These are phyloP conservation scores for Globisporangium recalcitrans DNA, from an alignment of 352 stramenopile species.

Conservation along the genomic window DNA sequence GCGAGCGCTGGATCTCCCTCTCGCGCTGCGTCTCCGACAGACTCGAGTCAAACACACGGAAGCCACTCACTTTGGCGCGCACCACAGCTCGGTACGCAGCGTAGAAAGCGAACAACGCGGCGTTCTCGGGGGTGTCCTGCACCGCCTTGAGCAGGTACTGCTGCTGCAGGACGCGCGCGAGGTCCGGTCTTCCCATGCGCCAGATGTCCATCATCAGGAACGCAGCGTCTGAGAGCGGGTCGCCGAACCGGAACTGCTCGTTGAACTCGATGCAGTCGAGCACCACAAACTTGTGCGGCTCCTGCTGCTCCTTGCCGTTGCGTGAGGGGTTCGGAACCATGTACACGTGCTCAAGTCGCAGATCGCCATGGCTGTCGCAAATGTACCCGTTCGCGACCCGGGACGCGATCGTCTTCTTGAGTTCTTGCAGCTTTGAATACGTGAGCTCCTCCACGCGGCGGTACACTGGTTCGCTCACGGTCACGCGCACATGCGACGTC, in stretches of 20 bases:
- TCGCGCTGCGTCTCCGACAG: conserved; percentile 32
- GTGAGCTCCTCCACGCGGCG: conserved; percentile 45
- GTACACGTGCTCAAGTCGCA: conserved; percentile 67
- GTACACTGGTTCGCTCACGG: conserved; percentile 44
- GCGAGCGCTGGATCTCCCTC: conserved; percentile 34
- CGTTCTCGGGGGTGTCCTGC: conserved; percentile 47
- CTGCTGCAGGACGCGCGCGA: conserved; percentile 41
- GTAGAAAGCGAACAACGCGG: conserved; percentile 51
- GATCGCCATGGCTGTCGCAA: conserved; percentile 63
- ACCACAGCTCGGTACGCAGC: conserved; percentile 63
- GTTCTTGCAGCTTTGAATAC: conserved; percentile 39
- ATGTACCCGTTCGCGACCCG: conserved; percentile 57
- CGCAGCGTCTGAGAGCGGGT: conserved; percentile 57
- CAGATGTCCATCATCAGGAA: conserved; percentile 73
- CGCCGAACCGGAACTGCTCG: conserved; percentile 68
- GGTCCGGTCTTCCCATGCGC: conserved; percentile 46
- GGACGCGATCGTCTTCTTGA: conserved; percentile 30
- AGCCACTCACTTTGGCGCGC: conserved; percentile 62
- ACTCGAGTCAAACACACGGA: conserved; percentile 52
- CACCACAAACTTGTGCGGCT: conserved; percentile 32
- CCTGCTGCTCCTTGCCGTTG: not conserved
- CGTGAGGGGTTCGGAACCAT: conserved; percentile 17
- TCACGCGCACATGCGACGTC: conserved; percentile 35
- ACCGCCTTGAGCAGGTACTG: conserved; percentile 49
- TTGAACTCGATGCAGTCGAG: conserved; percentile 82